Base-by-base conservation (phyloP, 148 eudicot species). In the Persicaria maculosa region DNA sequence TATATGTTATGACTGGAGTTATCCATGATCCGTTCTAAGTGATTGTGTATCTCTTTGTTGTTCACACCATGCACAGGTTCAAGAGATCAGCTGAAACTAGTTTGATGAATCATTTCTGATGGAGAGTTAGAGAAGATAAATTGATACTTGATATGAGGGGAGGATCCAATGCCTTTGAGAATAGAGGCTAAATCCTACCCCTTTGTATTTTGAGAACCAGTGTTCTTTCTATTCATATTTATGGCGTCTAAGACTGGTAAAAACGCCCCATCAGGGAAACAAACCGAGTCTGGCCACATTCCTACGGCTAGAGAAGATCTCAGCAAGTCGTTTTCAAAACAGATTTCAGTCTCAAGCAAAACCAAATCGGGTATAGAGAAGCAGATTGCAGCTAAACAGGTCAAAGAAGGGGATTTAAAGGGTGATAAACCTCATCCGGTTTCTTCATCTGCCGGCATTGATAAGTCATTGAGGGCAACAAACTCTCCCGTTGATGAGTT, bases 331-430 rank as follows among this genome's bases (percentile, higher is more conserved):
- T 71, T 81, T 61, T 68, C 78, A 61, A 61, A 25, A 4, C 46
- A 57, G 64, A 44, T 71, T 46, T 64, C 78, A 0, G 55, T 68
- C 57, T 64, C 57, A 16, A 69, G 65, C 79, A 82, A 79, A 77
- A 72, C 79, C 36, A 75, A 75, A 64, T 75, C 65, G 55, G 74
- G 74, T 54, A 7, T 78, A 62, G 25, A 55, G 50, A 76, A 77
- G 72, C 74, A 74, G 54, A 67, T 75, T 47, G 45, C 77, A 22
- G 6, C 78, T 43, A 81, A 78, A 55, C 73, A 68, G 44, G 76
- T 44, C 44, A 22, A 50, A 55, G 31, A 11, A 48, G 83, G 52
- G 9, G 77, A 15, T 50, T 36, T 72, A 52, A 61, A 70, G 53
- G 48, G 54, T 64, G 61, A 31, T 59, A 61, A 64, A 44, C 19